Base-by-base conservation (phyloP, 768 basidiomycete species). In the Podaxis sp. region DNA sequence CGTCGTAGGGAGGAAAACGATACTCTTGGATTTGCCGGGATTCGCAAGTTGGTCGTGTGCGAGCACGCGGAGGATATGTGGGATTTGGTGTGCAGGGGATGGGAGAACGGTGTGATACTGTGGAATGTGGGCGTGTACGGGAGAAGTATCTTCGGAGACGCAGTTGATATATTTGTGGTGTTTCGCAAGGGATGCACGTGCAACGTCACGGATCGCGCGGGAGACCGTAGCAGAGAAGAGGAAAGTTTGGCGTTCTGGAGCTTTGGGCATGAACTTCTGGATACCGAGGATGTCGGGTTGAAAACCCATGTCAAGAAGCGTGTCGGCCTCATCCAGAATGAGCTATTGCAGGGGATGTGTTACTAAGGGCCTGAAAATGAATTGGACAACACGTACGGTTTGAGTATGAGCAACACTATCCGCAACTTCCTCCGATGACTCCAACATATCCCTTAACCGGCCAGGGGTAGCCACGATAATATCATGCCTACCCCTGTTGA, bases 401-500 rank as follows among this genome's bases (percentile, higher is more conserved):
- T 87, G 80, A 2, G 89, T 82, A 17, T 80, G 76, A 22, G 74
- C 71, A 24, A 96, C 68, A 2, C 81, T 82, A 2, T 78, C 77
- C 20, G 75, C 75, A 10, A 95, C 80, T 2, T 80, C 80, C 0
- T 81, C 79, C 58, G 88, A 87, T 50, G 77, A 81, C 60, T 82
- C 74, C 57, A 96, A 70, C 46, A 93, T 67, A 73, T 96, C 95
- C 62, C 85, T 80, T 56, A 97, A 73, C 22, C 95, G 84, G 50
- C 95, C 95, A n/a, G 95, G 93, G 0, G 95, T 98, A 0, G 87
- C 88, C 37, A 97, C 92, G 49, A 96, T 86, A 56, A 96, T 85
- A 71, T 97, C 95, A 65, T 86, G 84, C 46, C 87, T 74, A 2
- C 85, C 83, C 17, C 75, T 71, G 68, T 75, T 77, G 85, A 87